Evolutionary conservation across 2,329 filamentous ascomycete genomes (phyloP).

Genomic region (Polytolypa hystricis): DNA sequence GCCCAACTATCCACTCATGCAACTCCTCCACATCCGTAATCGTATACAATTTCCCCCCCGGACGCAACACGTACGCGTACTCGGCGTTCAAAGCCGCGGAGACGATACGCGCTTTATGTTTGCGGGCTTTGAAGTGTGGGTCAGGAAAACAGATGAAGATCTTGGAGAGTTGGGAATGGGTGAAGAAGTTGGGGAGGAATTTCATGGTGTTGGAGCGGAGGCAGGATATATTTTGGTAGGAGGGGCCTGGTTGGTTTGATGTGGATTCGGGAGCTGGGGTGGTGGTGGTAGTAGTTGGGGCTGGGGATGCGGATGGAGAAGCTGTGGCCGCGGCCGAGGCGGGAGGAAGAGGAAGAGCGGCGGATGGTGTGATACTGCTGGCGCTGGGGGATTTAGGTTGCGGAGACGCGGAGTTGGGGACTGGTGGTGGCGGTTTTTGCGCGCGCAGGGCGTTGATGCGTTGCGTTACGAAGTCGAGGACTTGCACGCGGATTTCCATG

Average conservation of each 20-base stretch:
- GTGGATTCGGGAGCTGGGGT: background rate
- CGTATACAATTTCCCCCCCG: slow-evolving; percentile 82
- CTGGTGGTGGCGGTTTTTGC: slow-evolving; percentile 26
- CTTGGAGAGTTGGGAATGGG: slow-evolving; percentile 65
- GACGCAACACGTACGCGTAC: slow-evolving; percentile 76
- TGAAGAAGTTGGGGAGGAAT: slow-evolving; percentile 97
- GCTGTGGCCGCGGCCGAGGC: slow-evolving; percentile 3
- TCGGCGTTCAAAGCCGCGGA: slow-evolving; percentile 80
- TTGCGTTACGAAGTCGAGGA: slow-evolving; percentile 82
- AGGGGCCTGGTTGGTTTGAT: slow-evolving; percentile 14
- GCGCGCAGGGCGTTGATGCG: slow-evolving; percentile 68
- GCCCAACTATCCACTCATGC: slow-evolving; percentile 83
- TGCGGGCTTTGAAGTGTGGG: slow-evolving; percentile 93
- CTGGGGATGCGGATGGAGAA: background rate
- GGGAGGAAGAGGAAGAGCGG: slow-evolving; percentile 3
- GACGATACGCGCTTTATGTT: slow-evolving; percentile 94
- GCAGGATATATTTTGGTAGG: slow-evolving; percentile 79
- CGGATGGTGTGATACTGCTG: no score
- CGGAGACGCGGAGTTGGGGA: slow-evolving; percentile 5
- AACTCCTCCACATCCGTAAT: slow-evolving; percentile 96
- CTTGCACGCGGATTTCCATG: slow-evolving; percentile 83
- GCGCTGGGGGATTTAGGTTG: slow-evolving; percentile 2
- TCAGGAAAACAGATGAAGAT: slow-evolving; percentile 98
- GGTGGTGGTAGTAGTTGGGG: background rate
- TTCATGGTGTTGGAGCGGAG: slow-evolving; percentile 97